Conservation (phyloP, 106 monocot genomes). For the Allium fistulosum region DNA sequence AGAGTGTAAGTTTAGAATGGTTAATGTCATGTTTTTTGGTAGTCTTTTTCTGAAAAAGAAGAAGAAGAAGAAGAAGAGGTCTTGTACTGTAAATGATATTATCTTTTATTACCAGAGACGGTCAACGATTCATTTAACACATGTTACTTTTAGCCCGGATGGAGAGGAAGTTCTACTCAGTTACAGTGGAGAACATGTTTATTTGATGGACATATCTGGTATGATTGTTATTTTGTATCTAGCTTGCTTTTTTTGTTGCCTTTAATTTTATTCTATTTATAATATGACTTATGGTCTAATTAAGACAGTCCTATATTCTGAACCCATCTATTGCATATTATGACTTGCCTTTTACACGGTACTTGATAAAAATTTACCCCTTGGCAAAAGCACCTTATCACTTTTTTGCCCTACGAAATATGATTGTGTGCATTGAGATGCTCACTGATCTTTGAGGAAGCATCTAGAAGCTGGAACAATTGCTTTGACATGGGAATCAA, state of each 20-base stretch:
- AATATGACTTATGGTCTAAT: too few species aligned
- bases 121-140: conserved; percentile 78
- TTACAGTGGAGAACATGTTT: conserved; percentile 96
- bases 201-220: conserved; percentile 86
- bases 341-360: too few species aligned
- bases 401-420: too few species aligned
- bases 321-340: too few species aligned
- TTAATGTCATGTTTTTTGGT: neutral
- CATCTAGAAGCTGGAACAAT: too few species aligned
- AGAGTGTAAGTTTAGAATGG: conserved; percentile 46
- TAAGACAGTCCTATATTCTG: too few species aligned
- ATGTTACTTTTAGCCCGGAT: conserved; percentile 95
- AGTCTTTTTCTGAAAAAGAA: neutral
- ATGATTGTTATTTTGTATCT: conserved; percentile 11
- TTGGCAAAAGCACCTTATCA: too few species aligned
- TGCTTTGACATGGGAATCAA: too few species aligned
- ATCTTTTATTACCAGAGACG: conserved; percentile 38
- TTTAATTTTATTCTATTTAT: too few species aligned
- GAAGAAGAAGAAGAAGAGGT: neutral
- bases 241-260: neutral
- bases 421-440: too few species aligned
- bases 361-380: too few species aligned
- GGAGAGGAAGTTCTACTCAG: conserved; percentile 92
- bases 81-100: neutral
- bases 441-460: too few species aligned